Percentiles rank a stretch among this genome's conserved stretches.
Evolutionary conservation across 2,329 filamentous ascomycete genomes (phyloP).

Genomic region (Emericellopsis atlantica): DNA sequence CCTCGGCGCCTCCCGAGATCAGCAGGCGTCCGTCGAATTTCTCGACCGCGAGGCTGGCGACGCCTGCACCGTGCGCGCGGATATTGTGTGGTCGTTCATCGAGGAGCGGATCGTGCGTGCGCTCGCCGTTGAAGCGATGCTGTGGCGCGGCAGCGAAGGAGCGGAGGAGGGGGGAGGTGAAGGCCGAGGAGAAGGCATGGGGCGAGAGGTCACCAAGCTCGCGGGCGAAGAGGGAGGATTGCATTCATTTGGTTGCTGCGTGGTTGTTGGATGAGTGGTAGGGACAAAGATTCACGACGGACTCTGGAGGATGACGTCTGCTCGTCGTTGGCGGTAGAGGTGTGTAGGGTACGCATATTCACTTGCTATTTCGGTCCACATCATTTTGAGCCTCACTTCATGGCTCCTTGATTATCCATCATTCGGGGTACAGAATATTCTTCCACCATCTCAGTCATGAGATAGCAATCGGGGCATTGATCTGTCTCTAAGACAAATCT

Average conservation of each 20-base stretch:
- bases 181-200: conserved; percentile 49
- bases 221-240: conserved; percentile 69
- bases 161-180: conserved; percentile 53
- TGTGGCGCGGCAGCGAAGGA: conserved; percentile 56
- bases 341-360: no score
- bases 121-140: conserved; percentile 55
- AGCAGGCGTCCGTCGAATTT: conserved; percentile 67
- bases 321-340: no score
- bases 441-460: no score
- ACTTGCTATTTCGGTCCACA: no score
- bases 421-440: no score
- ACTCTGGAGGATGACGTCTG: background rate
- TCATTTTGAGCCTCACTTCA: no score
- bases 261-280: background rate
- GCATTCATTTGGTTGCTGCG: conserved; percentile 32
- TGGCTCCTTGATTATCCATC: no score
- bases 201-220: conserved; percentile 56
- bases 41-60: conserved; percentile 70
- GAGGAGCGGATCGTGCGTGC: conserved; percentile 6
- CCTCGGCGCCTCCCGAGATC: conserved; percentile 76
- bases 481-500: no score
- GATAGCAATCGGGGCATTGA: no score
- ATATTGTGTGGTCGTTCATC: conserved; percentile 21
- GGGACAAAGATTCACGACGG: background rate
- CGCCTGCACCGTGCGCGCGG: conserved; percentile 65